Evolutionary conservation across 257 asterid species (phyloP).

Genomic region (Solanum sitiens): DNA sequence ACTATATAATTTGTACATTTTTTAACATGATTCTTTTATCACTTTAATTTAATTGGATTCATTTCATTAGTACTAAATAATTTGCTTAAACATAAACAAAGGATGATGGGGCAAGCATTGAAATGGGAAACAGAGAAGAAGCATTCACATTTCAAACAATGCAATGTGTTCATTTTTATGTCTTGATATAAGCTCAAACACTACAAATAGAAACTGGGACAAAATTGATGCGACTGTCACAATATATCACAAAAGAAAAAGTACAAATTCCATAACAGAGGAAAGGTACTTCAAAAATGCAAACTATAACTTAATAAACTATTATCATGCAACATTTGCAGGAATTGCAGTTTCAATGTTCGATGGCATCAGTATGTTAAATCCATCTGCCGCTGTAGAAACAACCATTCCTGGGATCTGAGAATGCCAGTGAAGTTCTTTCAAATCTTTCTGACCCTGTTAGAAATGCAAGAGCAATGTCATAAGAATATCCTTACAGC

Average conservation of each 20-base stretch:
- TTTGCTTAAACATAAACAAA: background rate
- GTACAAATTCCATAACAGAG: background rate
- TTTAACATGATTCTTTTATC: too few relatives aligned
- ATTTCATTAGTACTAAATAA: background rate
- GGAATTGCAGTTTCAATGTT: conserved; percentile 55
- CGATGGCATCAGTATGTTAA: conserved; percentile 78
- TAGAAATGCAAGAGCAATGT: background rate
- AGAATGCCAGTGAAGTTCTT: conserved; percentile 91
- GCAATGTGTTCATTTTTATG: background rate
- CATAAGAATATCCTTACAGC: background rate
- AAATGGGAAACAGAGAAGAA: background rate
- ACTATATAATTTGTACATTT: too few relatives aligned
- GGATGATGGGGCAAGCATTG: background rate
- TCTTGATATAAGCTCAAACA: background rate
- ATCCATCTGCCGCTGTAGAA: conserved; percentile 91
- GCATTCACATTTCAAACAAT: background rate
- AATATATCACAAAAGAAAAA: background rate
- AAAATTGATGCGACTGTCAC: background rate
- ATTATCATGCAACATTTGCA: conserved; percentile 20
- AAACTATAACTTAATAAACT: background rate
- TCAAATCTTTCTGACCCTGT: conserved; percentile 98
- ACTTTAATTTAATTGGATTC: background rate
- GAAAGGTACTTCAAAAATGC: background rate
- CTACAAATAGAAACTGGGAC: background rate
- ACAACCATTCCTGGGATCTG: conserved; percentile 90